Base-by-base conservation (phyloP, 2,329 filamentous ascomycete species). In the Alternaria infectoria region DNA sequence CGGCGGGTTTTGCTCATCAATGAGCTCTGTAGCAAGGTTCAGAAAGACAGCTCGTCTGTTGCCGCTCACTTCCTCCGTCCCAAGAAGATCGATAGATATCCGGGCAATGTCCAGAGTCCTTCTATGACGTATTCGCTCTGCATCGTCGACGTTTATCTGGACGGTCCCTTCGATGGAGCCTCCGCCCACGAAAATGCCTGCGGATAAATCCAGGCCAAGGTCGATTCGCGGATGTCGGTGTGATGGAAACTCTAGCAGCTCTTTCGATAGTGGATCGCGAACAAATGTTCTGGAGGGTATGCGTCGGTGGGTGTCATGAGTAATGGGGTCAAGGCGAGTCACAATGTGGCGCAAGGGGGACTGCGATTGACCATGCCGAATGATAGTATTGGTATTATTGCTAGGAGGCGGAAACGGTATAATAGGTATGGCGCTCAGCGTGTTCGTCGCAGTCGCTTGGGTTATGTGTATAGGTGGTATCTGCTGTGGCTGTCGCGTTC, bases 151-250 rank as follows among this genome's bases (percentile, higher is more conserved):
- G 7, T 77, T 80, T 52, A 87, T 76, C 55, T 82, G 81, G 12
- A 85, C 77, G 58, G 81, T 79, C 19, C 86, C 86, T 75, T 87
- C 85, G 13, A 86, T 80, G 11, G 82, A 86, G 9, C 85, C 84
- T 26, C 85, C 85, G 17, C 86, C 86, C n/a, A 87, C 84, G 62
- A 86, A 87, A 9, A 87, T 72, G 5, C 85, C 81, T 17, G 84
- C 83, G 28, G 81, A 82, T 23, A 85, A 75, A 54, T 84, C 83
- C n/a, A 86, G 69, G 15, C 83, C 84, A 8, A 86, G 75, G 40
- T 81, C 79, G 3, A 87, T 75, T 43, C 84, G 80, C 30, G 83
- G 81, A 75, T 87, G 84, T 49, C 80, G 81, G 67, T 82, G 80
- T 12, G 77, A 80, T 17, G 84, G 84, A 64, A 81, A 82, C 25